Evolutionary conservation across 2,329 filamentous ascomycete genomes (phyloP), one percentile per base, ranked within the genome.

Genomic region (Fusarium mangiferae): DNA sequence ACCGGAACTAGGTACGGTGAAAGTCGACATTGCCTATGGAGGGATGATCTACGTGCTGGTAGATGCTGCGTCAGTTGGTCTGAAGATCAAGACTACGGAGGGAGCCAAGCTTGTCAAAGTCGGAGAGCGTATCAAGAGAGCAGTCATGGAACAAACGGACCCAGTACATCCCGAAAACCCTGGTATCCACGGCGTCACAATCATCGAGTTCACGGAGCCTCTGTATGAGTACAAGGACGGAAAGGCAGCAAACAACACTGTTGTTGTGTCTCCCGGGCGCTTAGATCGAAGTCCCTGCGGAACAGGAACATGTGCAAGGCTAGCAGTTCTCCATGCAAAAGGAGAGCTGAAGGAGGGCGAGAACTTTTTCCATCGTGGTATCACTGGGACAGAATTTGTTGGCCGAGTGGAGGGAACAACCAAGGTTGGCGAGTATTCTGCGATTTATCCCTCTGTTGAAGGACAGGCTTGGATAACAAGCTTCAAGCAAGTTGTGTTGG

Each of bases 41-140:
- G 72, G 73, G 11, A 73, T 75, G 73, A 73, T 75, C 13, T 75
- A 75, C 15, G 73, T 68, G 5, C 39, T 75, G 4, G 66, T 73
- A 1, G 72, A 73, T 28, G 73, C 70, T 4, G 55, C 63, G 1
- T 75, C 70, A 0, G 73, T 73, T 5, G 64, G 62, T 2, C 55
- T 75, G 0, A 59, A 63, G 46, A 71, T 75, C 20, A 73, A 73
- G 38, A 72, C 54, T 30, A 51, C 38, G 1, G 61, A 60, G 7
- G 72, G 72, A 6, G 61, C 63, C 1, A 66, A 59, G 2, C 15
- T 75, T 5, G 73, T 75, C 17, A 61, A 75, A 4, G 26, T 75
- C 2, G 66, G 73, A 11, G 73, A 75, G 17, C 63, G 38, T 7
- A 75, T 75, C 61, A 75, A 75, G 26, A 39, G 70, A 14, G 72